Percentiles rank a stretch among this genome's conserved stretches.
These are phyloP conservation scores for Yarrowia sp. DNA, from an alignment of 805 yeast species.

Conservation along the genomic window DNA sequence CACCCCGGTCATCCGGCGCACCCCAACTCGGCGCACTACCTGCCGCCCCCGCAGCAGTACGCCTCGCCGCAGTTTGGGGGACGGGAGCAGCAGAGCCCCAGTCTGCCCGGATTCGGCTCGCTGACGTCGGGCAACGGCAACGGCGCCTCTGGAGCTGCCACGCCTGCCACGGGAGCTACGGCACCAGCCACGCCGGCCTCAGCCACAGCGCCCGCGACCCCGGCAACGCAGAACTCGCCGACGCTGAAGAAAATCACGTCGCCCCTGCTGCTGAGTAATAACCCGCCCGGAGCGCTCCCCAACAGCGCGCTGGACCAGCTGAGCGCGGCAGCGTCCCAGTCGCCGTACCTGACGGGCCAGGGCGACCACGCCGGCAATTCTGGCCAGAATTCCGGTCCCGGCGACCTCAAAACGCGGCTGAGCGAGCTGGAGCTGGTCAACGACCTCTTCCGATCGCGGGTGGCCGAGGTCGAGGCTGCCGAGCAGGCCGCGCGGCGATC, in stretches of 20 bases:
- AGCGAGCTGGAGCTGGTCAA: constrained; percentile 90
- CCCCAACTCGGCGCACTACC: constrained; percentile 4
- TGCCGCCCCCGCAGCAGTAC: constrained; percentile 36
- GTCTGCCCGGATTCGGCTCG: constrained; percentile 7
- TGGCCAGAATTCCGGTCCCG: constrained; percentile 46
- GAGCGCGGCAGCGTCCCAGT: constrained; percentile 41
- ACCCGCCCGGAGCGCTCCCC: constrained; percentile 10
- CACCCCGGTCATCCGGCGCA: background rate
- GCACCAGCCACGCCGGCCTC: constrained; percentile 10
- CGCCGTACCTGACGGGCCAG: constrained; percentile 42
- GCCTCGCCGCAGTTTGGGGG: constrained; percentile 17
- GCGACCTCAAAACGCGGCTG: constrained; percentile 72
- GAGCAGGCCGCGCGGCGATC: constrained; percentile 50
- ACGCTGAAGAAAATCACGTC: constrained; percentile 38
- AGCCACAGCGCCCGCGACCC: constrained; percentile 21
- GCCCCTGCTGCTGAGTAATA: constrained; percentile 39
- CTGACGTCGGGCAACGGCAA: background rate
- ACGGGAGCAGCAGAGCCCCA: constrained; percentile 12
- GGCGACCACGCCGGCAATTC: constrained; percentile 11
- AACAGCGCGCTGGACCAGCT: constrained; percentile 44
- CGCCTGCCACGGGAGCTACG: background rate
- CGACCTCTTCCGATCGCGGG: constrained; percentile 83
- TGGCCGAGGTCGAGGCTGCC: constrained; percentile 72
- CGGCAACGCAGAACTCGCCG: constrained; percentile 6
- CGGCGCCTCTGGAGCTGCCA: constrained; percentile 1